Evolutionary conservation across 179 eudicot genomes (phyloP).

Genomic region (Drosera spatulata): DNA sequence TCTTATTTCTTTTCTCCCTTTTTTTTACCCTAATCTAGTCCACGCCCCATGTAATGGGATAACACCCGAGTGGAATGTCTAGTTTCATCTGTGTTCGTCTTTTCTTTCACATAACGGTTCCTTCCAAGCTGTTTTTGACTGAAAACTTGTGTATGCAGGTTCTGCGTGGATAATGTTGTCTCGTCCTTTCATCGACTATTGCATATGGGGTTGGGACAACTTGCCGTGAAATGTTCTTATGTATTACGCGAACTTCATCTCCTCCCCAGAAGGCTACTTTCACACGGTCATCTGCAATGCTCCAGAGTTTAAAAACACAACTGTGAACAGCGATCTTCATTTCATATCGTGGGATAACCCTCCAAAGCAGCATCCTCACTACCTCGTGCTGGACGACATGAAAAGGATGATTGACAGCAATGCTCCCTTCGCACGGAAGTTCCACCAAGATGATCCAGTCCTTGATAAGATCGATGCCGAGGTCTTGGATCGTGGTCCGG

Average conservation of each 20-base stretch:
- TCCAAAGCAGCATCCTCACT: slow-evolving; percentile 75
- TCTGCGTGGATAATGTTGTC: slow-evolving; percentile 94
- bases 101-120: too few relatives aligned
- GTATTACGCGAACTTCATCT: slow-evolving; percentile 81
- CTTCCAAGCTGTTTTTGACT: too few relatives aligned
- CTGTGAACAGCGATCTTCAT: slow-evolving; percentile 72
- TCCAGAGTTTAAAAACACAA: slow-evolving; percentile 51
- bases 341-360: slow-evolving; percentile 83
- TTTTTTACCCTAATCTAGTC: too few relatives aligned
- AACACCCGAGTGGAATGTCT: too few relatives aligned
- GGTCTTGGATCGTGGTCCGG: slow-evolving; percentile 40
- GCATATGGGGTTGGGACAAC: slow-evolving; percentile 89
- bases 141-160: slow-evolving; percentile 48
- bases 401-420: slow-evolving; percentile 47
- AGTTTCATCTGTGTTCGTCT: too few relatives aligned
- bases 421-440: slow-evolving; percentile 84
- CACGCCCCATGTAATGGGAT: too few relatives aligned
- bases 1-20: too few relatives aligned
- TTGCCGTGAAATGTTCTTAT: slow-evolving; percentile 78
- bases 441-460: slow-evolving; percentile 39
- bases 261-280: slow-evolving; percentile 87
- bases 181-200: slow-evolving; percentile 78
- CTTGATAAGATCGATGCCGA: slow-evolving; percentile 64
- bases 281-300: slow-evolving; percentile 80
- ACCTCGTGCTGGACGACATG: slow-evolving; percentile 40